Conservation (phyloP, 1,284 basidiomycete genomes). For the Puccinia coronata region DNA sequence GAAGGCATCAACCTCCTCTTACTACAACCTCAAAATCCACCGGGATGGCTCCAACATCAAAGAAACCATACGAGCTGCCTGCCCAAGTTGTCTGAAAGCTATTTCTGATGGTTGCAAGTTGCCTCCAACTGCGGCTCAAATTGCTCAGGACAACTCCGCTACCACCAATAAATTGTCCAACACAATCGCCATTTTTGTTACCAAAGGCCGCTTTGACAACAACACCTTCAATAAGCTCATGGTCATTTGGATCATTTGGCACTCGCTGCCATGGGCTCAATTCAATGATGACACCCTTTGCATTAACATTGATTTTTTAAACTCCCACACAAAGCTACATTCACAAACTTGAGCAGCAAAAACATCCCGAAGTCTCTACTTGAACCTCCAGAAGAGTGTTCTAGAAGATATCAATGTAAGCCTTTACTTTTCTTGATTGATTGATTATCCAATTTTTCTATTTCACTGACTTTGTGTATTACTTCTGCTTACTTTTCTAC, state of each 20-base stretch:
- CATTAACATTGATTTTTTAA: background rate
- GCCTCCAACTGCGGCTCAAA: background rate
- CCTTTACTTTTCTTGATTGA: background rate
- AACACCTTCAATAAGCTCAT: conserved; percentile 1
- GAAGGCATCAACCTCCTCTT: conserved; percentile 1
- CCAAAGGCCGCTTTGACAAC: too few species aligned
- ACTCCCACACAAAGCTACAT: background rate
- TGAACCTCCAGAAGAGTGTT: too few species aligned
- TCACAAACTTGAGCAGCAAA: background rate
- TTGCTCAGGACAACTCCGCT: background rate
- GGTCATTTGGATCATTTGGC: background rate
- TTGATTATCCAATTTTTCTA: background rate
- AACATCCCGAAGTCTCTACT: background rate
- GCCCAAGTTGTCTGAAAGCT: background rate
- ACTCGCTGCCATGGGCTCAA: too few species aligned
- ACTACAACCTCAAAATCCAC: too few species aligned
- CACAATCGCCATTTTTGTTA: too few species aligned
- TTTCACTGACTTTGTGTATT: background rate
- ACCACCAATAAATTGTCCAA: background rate
- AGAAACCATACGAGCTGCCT: background rate
- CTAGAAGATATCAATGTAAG: background rate
- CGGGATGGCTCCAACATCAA: too few species aligned
- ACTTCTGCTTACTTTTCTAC: background rate
- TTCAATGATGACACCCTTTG: background rate
- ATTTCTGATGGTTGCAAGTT: background rate